These are phyloP conservation scores for Lactifluus pinguis DNA, from an alignment of 768 basidiomycete genomes.

Conservation along the genomic window DNA sequence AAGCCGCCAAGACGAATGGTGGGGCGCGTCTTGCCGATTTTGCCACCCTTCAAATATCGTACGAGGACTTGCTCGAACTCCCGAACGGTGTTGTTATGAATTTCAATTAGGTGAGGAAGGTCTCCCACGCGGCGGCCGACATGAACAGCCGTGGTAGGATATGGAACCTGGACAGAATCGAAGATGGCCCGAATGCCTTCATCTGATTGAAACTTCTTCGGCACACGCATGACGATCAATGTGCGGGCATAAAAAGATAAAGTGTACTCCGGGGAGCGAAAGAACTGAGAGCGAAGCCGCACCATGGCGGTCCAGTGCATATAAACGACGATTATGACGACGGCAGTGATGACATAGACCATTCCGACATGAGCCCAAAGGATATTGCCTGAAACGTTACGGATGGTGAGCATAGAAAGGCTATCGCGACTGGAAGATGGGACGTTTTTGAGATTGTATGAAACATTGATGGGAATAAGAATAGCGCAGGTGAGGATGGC, in stretches of 20 bases:
- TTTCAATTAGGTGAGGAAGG: slow-evolving; percentile 85
- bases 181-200: slow-evolving; percentile 75
- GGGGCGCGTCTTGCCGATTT: slow-evolving; percentile 72
- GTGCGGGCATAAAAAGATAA: slow-evolving; percentile 92
- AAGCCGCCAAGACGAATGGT: slow-evolving; percentile 70
- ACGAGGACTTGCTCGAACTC: slow-evolving; percentile 87
- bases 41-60: slow-evolving; percentile 78
- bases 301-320: slow-evolving; percentile 74
- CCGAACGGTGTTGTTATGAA: slow-evolving; percentile 89
- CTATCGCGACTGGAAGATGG: slow-evolving; percentile 40
- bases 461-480: slow-evolving; percentile 80
- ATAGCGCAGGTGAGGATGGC: slow-evolving; percentile 57
- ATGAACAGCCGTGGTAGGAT: slow-evolving; percentile 87
- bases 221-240: slow-evolving; percentile 70
- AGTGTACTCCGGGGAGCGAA: slow-evolving; percentile 81
- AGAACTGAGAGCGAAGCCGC: slow-evolving; percentile 74
- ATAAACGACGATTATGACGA: slow-evolving; percentile 66
- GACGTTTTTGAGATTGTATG: slow-evolving; percentile 72
- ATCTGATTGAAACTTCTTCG: slow-evolving; percentile 76
- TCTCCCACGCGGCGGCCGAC: slow-evolving; percentile 81
- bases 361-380: slow-evolving; percentile 81
- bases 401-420: slow-evolving; percentile 79
- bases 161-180: slow-evolving; percentile 61
- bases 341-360: slow-evolving; percentile 70
- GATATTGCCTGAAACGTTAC: slow-evolving; percentile 60